Conservation (phyloP, 192 early-diverging fungal genomes). For the Haplosporangium gracile region DNA sequence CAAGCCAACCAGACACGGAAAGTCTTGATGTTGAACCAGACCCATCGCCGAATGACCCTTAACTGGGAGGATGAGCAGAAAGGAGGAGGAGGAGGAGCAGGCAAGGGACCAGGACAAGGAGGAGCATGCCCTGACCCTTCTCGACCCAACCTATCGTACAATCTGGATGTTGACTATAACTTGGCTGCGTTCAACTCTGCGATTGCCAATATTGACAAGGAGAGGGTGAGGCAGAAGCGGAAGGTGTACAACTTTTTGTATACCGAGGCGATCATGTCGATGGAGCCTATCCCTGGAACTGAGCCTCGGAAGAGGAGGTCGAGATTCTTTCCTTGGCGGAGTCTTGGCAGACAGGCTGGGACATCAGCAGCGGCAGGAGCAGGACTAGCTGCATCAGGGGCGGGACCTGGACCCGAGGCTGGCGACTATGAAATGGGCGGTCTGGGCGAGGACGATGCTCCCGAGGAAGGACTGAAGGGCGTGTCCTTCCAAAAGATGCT, state of each 20-base stretch:
- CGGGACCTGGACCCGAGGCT: neutral
- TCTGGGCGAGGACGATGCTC: neutral
- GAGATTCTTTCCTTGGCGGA: conserved; percentile 29
- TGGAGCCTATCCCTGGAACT: conserved; percentile 50
- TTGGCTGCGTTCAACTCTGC: conserved; percentile 54
- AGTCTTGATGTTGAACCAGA: conserved; percentile 48
- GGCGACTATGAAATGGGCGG: conserved; percentile 49
- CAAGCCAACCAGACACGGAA: neutral
- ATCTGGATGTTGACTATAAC: conserved; percentile 45
- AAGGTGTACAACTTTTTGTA: conserved; percentile 61
- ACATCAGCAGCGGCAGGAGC: neutral
- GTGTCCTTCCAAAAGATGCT: conserved; percentile 69
- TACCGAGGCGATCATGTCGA: conserved; percentile 52
- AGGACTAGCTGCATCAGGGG: neutral
- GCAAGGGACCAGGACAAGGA: neutral
- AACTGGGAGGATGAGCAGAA: conserved; percentile 12
- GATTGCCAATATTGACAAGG: conserved; percentile 45
- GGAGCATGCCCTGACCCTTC: neutral
- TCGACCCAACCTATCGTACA: conserved; percentile 17
- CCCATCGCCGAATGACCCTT: conserved; percentile 21
- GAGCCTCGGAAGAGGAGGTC: conserved; percentile 1
- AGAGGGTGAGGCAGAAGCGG: conserved; percentile 39
- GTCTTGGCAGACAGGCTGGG: neutral
- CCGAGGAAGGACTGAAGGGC: conserved; percentile 25
- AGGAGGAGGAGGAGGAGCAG: neutral